Conservation (phyloP, 371 early-diverging fungal species). For the Mortierella polycephala region DNA sequence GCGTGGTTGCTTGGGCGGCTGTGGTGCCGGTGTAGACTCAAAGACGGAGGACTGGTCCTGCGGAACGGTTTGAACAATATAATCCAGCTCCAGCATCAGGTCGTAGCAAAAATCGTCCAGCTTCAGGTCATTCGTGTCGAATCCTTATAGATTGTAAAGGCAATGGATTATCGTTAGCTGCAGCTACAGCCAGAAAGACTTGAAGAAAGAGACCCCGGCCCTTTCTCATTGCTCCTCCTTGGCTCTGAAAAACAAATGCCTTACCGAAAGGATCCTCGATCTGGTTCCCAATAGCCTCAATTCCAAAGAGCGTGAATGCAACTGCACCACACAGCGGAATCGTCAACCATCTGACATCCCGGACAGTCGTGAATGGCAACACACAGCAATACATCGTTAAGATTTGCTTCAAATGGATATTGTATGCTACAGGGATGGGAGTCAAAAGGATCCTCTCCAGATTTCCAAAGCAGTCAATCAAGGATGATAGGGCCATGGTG, state of each 20-base stretch:
- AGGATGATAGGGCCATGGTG: conserved; percentile 59
- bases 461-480: conserved; percentile 74
- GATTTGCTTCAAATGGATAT: conserved; percentile 81
- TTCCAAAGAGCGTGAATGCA: conserved; percentile 78
- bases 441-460: conserved; percentile 82
- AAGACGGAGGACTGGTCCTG: conserved; percentile 51
- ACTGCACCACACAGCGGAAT: conserved; percentile 72
- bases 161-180: not conserved
- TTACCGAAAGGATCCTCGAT: conserved; percentile 79
- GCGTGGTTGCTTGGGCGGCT: conserved; percentile 20
- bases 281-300: conserved; percentile 71
- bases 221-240: too few relatives aligned
- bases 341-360: conserved; percentile 63
- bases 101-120: conserved; percentile 56
- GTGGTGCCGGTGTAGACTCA: conserved; percentile 16
- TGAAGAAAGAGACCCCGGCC: not conserved
- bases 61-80: conserved; percentile 53
- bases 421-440: conserved; percentile 84
- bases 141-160: conserved; percentile 17
- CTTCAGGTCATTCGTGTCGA: conserved; percentile 57
- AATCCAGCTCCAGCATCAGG: conserved; percentile 51
- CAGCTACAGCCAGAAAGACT: not conserved
- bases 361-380: conserved; percentile 77
- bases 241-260: not conserved
- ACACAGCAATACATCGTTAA: conserved; percentile 71